Percentiles rank a stretch among this genome's conserved stretches.
These are phyloP conservation scores for Mucor mucedo DNA, from an alignment of 371 early-diverging fungal species.

Conservation along the genomic window DNA sequence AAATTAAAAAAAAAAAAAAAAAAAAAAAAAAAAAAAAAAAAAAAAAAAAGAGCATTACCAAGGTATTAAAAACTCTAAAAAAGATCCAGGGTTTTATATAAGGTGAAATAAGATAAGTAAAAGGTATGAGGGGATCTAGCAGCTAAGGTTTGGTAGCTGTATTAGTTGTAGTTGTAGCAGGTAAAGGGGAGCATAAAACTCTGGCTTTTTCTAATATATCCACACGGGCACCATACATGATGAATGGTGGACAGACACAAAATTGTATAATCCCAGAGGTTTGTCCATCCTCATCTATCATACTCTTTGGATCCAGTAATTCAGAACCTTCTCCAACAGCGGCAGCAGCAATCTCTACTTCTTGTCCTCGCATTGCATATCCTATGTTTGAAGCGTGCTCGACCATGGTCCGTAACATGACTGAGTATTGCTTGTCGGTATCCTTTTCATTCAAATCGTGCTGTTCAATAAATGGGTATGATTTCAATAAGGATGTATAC, in stretches of 20 bases:
- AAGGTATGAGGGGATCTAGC: neutral
- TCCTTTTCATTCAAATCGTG: conserved; percentile 42
- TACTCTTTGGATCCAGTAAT: conserved; percentile 38
- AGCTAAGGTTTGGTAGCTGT: neutral
- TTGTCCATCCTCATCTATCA: conserved; percentile 46
- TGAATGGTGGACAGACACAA: conserved; percentile 48
- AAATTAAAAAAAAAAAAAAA: too few relatives aligned
- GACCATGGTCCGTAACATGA: conserved; percentile 37
- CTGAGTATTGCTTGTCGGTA: conserved; percentile 38
- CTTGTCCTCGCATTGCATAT: conserved; percentile 52
- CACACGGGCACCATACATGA: conserved; percentile 27
- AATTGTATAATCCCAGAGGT: conserved; percentile 40
- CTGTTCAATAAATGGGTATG: conserved; percentile 48
- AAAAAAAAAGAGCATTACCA: too few relatives aligned
- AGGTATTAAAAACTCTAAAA: neutral
- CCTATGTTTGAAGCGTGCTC: conserved; percentile 46
- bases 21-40: too few relatives aligned
- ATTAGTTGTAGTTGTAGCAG: neutral
- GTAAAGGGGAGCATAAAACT: conserved; percentile 35
- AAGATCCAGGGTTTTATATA: neutral
- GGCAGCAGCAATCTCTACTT: conserved; percentile 51
- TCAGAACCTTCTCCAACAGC: conserved; percentile 48
- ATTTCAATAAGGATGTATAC: conserved; percentile 45
- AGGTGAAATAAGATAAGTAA: neutral
- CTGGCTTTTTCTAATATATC: conserved; percentile 42